These are phyloP conservation scores for Penicillium aurantiogriseum DNA, from an alignment of 2,329 filamentous ascomycete genomes.

Conservation along the genomic window DNA sequence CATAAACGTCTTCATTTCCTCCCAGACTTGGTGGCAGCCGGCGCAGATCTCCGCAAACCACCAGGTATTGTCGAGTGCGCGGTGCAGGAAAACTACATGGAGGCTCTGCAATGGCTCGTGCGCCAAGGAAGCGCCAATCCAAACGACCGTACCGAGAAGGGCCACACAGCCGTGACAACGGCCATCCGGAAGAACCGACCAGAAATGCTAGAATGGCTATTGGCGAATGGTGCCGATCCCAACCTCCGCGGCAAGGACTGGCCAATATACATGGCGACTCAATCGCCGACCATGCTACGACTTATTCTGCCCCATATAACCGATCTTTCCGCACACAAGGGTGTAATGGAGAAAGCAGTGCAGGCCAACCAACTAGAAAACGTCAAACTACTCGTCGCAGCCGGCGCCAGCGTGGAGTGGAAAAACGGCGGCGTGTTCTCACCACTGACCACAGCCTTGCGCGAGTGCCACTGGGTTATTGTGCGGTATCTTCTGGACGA, in stretches of 20 bases:
- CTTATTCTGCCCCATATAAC: conserved; percentile 56
- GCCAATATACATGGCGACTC: conserved; percentile 68
- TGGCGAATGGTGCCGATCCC: conserved; percentile 60
- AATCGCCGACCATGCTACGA: conserved; percentile 58
- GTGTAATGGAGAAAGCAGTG: conserved; percentile 67
- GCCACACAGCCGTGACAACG: conserved; percentile 63
- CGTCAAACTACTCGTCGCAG: conserved; percentile 62
- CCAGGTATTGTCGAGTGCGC: conserved; percentile 67
- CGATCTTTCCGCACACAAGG: conserved; percentile 47
- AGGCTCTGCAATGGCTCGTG: conserved; percentile 60
- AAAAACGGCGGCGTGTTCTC: conserved; percentile 72
- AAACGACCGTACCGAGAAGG: conserved; percentile 59
- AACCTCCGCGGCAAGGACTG: conserved; percentile 65
- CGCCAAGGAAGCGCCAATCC: conserved; percentile 57
- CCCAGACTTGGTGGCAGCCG: conserved; percentile 58
- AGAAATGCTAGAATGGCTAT: conserved; percentile 60
- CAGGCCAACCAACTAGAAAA: conserved; percentile 65
- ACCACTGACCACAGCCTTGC: conserved; percentile 65
- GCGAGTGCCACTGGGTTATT: conserved; percentile 61
- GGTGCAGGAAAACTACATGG: conserved; percentile 60
- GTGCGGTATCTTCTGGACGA: conserved; percentile 61
- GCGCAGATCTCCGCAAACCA: conserved; percentile 58
- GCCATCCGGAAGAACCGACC: conserved; percentile 61
- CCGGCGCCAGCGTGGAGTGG: conserved; percentile 67
- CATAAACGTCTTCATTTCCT: conserved; percentile 62